These are phyloP conservation scores for Paramarasmius palmivorus DNA, from an alignment of 1,284 basidiomycete species.

Conservation along the genomic window DNA sequence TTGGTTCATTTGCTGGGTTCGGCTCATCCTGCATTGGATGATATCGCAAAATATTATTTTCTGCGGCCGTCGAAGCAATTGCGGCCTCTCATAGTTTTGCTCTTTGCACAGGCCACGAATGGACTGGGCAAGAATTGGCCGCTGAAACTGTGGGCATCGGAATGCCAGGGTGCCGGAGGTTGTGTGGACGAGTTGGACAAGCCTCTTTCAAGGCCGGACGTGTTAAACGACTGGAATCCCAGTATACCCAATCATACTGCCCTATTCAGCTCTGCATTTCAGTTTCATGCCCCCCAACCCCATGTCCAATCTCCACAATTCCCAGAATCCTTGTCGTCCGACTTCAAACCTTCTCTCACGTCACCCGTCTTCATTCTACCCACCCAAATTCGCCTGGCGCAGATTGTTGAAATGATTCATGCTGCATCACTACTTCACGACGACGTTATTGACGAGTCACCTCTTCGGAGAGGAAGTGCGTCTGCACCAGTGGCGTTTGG, in stretches of 20 bases:
- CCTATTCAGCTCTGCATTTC: constrained; percentile 39
- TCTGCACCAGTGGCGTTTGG: constrained; percentile 89
- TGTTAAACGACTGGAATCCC: constrained; percentile 87
- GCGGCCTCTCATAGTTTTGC: constrained; percentile 77
- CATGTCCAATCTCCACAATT: background rate
- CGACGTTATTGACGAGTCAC: constrained; percentile 89
- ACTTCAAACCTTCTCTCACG: constrained; percentile 56
- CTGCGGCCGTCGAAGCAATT: constrained; percentile 78
- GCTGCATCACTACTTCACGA: constrained; percentile 96
- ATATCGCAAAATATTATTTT: constrained; percentile 87
- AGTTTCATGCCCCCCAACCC: background rate
- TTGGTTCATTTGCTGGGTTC: constrained; percentile 85
- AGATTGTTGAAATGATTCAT: constrained; percentile 99
- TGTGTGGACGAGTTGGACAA: constrained; percentile 57
- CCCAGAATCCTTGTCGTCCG: constrained; percentile 54
- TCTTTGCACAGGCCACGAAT: constrained; percentile 82
- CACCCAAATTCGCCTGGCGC: constrained; percentile 88
- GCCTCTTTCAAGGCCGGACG: constrained; percentile 70
- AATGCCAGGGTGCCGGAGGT: constrained; percentile 60
- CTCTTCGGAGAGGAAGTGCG: constrained; percentile 78
- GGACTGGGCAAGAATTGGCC: constrained; percentile 73
- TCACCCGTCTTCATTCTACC: constrained; percentile 63
- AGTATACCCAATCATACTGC: constrained; percentile 69
- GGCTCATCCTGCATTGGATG: constrained; percentile 85
- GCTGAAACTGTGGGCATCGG: constrained; percentile 39